Percentiles rank a stretch among this genome's conserved stretches.
phyloP scores from a whole-genome alignment of 352 stramenopile genomes.

The Phytophthora quininea region DNA sequence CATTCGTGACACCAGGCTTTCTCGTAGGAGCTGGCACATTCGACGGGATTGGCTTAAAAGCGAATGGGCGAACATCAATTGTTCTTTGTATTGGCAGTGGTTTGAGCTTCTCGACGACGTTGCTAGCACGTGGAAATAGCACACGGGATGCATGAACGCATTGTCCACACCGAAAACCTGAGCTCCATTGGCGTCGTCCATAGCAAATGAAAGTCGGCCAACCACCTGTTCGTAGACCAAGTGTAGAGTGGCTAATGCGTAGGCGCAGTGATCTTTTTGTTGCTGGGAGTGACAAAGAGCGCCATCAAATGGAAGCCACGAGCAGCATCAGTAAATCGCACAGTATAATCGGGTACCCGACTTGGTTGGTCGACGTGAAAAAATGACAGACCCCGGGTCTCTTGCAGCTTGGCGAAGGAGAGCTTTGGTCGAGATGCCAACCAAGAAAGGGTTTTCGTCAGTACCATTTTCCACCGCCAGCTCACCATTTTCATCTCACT shows the following conservation, averaged over 20 bases:
- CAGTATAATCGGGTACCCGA: constrained; percentile 12
- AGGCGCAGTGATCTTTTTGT: neutral
- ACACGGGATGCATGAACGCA: constrained; percentile 16
- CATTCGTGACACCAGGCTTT: neutral
- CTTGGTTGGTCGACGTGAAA: constrained; percentile 20
- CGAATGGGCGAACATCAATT: neutral
- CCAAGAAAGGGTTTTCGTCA: neutral
- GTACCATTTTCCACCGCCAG: neutral
- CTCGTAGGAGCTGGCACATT: neutral
- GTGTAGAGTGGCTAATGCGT: neutral
- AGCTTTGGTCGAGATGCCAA: neutral
- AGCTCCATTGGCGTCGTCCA: constrained; percentile 17
- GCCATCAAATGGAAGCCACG: constrained; percentile 19
- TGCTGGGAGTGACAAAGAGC: constrained; percentile 16
- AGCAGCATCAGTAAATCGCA: constrained; percentile 13
- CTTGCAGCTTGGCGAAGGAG: neutral
- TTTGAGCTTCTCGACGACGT: constrained; percentile 22
- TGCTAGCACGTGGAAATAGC: constrained; percentile 33
- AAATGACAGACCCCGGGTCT: neutral
- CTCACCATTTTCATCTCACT: neutral
- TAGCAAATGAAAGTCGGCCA: constrained; percentile 8
- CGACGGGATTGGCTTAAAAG: neutral
- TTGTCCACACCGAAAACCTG: constrained; percentile 1
- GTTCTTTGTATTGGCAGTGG: neutral
- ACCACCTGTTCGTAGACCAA: neutral